Conservation (phyloP, 768 basidiomycete species). For the Lentinus tigrinus region DNA sequence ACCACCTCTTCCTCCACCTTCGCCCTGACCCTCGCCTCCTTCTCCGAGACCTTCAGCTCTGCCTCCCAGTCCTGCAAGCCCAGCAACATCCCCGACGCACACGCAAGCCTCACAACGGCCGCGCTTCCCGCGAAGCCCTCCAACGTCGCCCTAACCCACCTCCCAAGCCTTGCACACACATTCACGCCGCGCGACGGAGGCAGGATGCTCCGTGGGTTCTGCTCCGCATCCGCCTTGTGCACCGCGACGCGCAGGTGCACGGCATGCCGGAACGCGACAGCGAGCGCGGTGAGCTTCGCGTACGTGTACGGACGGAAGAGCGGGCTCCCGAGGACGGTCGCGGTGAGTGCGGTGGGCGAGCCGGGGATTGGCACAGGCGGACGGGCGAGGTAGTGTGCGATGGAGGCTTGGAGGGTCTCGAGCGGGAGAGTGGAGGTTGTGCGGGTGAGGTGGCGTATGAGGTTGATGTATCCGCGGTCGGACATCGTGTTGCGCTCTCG, state of each 20-base stretch:
- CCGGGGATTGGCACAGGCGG: conserved; percentile 26
- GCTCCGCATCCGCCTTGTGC: conserved; percentile 32
- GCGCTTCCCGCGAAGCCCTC: conserved; percentile 52
- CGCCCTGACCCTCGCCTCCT: conserved; percentile 32
- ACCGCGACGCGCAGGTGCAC: conserved; percentile 50
- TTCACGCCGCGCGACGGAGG: conserved; percentile 31
- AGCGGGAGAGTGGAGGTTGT: conserved; percentile 43
- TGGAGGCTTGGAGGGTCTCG: conserved; percentile 49
- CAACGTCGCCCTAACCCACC: conserved; percentile 22
- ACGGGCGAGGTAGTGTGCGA: conserved; percentile 58
- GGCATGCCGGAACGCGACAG: conserved; percentile 60
- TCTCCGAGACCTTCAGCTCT: conserved; percentile 29
- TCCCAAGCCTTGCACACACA: conserved; percentile 30
- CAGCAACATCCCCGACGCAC: conserved; percentile 60
- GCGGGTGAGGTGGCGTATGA: conserved; percentile 54
- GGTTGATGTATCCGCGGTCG: conserved; percentile 38
- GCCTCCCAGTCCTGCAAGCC: conserved; percentile 56
- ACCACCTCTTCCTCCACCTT: conserved; percentile 64
- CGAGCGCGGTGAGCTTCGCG: conserved; percentile 47
- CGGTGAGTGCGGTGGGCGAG: conserved; percentile 57
- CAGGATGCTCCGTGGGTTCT: conserved; percentile 26
- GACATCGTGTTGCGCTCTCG: not conserved
- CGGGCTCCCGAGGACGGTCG: conserved; percentile 54
- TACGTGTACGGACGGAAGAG: conserved; percentile 50
- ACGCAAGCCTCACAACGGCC: conserved; percentile 58